Base-by-base conservation (phyloP, 2,329 filamentous ascomycete species). In the Aspergillus hiratsukae region DNA sequence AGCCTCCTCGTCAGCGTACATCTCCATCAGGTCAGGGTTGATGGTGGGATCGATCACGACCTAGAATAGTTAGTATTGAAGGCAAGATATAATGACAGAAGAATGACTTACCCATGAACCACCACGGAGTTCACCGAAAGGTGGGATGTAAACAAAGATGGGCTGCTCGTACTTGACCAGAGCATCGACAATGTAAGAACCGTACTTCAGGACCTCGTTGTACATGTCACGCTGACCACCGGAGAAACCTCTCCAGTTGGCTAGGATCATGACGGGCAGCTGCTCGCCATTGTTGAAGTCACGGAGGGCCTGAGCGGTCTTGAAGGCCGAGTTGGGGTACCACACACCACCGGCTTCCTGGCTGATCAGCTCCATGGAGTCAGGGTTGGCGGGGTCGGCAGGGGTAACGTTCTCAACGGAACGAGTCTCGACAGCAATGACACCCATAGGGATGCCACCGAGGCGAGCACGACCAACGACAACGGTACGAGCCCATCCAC, bases 161-260 rank as follows among this genome's bases (percentile, higher is more conserved):
- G 94, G 94, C 81, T 99, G 94, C 82, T 99, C 90, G 72, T 91
- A 99, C 80, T 97, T 96, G 82, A 96, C 91, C 49, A 99, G 87
- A 54, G 93, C 93, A 70, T 99, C 94, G 66, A 99, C 94, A 71
- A 99, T 99, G 83, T 94, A 97, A 19, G 93, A 97, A 72, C 94
- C 94, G 71, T 99, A 99, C 83, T 99, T 99, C 77, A 99, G 86
- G 17, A 99, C 94, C 79, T 99, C 94, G 80, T 97, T 97, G 86
- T 95, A 99, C 94, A 99, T 99, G 78, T 99, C 94, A 66, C 93
- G 91, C 80, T 99, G 94, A 63, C 94, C 94, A 81, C 94, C 94
- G 65, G 94, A 99, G 90, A 99, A 99, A 81, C 94, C 94, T 86
- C 94, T 88, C 94, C 94, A 99, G 84, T 99, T 99, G 78, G 94